Evolutionary conservation across 2,329 filamentous ascomycete species (phyloP), one percentile per base, ranked within the genome.

Genomic region (Plectosphaerella sp.): DNA sequence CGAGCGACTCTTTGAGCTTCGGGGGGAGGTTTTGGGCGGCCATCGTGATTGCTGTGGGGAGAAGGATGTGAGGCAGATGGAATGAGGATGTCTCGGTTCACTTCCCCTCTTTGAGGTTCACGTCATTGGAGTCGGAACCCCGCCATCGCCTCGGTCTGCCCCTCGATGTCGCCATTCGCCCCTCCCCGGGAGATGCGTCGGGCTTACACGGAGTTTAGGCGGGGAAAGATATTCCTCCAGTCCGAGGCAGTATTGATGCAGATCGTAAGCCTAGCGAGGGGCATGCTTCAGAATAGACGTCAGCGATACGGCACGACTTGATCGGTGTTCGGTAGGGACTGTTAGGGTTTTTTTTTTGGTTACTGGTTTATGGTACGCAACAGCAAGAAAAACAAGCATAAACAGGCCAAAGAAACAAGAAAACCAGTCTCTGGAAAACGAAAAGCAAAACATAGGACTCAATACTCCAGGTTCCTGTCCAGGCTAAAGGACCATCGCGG

Each of bases 1-100:
- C 66, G 15, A 71, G 24, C 10, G 64, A 58, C 52, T 60, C 49
- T 49, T 59, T 57, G 48, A 64, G 59, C 7, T 35, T 45, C 11
- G 52, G 16, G 25, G 53, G 53, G 1, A 55, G 48, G 28, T 55
- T 39, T 41, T 48, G 54, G 20, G 48, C 36, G 12, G 54, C 45
- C 54, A 56, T 56, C 25, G n/a, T 43, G 48, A 49, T 18, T 41
- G 8, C 28, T 33, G 28, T 10, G 8, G 28, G 4, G 22, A 22
- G 22, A 22, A 3, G 22, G 22, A 22, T 22, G 22, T 22, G 5
- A 22, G 22, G 22, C 35, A 7, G 35, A 37, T 37, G 22, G 35
- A 37, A n/a, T 37, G 35, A 37, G 35, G 35, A n/a, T 37, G 35
- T 12, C 35, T 37, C 22, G 22, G 35, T 37, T 37, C n/a, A 37